A percentile compares a stretch with the other conserved stretches of the same genome.
phyloP scores from a whole-genome alignment of 2,329 filamentous ascomycete genomes.

The Clonostachys byssicola region DNA sequence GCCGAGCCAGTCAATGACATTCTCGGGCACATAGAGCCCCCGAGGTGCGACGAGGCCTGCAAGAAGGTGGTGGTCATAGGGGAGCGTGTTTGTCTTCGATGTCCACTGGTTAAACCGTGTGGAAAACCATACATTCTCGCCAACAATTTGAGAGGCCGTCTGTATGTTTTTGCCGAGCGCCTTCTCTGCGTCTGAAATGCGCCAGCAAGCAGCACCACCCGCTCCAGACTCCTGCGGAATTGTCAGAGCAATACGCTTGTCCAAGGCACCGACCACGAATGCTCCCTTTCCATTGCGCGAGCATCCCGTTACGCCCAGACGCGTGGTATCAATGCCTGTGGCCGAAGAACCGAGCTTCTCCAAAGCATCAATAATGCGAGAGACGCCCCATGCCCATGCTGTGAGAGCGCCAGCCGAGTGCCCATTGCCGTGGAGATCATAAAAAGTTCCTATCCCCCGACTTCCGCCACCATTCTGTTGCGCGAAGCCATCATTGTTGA shows the following conservation, averaged over 20 bases:
- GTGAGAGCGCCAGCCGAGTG: constrained; percentile 54
- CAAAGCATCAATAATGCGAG: constrained; percentile 55
- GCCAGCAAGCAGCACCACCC: constrained; percentile 59
- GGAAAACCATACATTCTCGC: constrained; percentile 62
- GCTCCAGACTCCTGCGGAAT: constrained; percentile 60
- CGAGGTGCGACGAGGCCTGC: constrained; percentile 52
- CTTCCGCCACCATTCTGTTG: constrained; percentile 38
- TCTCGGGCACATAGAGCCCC: constrained; percentile 51
- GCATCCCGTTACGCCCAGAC: constrained; percentile 57
- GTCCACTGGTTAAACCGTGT: constrained; percentile 47
- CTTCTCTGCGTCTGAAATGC: constrained; percentile 46
- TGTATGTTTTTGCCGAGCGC: constrained; percentile 53
- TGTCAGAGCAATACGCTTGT: constrained; percentile 54
- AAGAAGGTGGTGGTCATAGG: constrained; percentile 55
- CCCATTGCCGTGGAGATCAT: constrained; percentile 49
- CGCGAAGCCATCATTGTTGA: constrained; percentile 55
- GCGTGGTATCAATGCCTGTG: constrained; percentile 42
- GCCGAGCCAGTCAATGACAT: constrained; percentile 56
- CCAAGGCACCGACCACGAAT: constrained; percentile 55
- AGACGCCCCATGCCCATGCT: constrained; percentile 61
- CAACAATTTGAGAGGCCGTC: constrained; percentile 52
- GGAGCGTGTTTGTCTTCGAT: constrained; percentile 37
- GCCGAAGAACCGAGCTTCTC: constrained; percentile 40
- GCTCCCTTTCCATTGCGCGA: constrained; percentile 62
- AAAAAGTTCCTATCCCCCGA: constrained; percentile 55